phyloP scores from a whole-genome alignment of 345 rosid species.

The Hibiscus mutabilis region DNA sequence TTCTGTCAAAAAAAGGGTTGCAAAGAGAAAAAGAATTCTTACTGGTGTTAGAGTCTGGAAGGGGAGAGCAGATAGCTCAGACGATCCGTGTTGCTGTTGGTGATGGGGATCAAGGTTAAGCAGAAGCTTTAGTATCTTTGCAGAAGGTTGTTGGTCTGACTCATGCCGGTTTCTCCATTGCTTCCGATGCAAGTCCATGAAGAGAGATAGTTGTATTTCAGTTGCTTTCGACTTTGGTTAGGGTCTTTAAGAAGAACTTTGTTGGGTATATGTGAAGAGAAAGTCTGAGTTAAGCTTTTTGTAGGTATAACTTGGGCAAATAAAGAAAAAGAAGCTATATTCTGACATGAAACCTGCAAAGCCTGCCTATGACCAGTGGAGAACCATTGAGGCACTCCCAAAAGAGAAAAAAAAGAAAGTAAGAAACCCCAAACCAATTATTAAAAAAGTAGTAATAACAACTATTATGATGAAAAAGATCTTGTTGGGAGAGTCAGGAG shows the following conservation, averaged over 20 bases:
- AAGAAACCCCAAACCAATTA: no score
- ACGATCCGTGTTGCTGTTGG: constrained; percentile 26
- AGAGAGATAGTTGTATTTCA: constrained; percentile 19
- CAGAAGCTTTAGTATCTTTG: constrained; percentile 70
- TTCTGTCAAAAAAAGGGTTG: not conserved
- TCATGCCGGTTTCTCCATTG: constrained; percentile 79
- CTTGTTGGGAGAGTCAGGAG: not conserved
- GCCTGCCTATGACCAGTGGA: constrained; percentile 42
- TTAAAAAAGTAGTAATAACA: not conserved
- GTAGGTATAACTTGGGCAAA: constrained; percentile 21
- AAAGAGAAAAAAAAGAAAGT: not conserved
- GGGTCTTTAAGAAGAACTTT: not conserved
- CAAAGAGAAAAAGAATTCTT: constrained; percentile 19
- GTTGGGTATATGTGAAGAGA: constrained; percentile 24
- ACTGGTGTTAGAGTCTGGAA: constrained; percentile 53
- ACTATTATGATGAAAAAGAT: no score
- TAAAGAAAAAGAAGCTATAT: constrained; percentile 15
- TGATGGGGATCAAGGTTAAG: constrained; percentile 17
- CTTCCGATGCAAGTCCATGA: constrained; percentile 91
- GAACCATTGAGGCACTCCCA: constrained; percentile 32
- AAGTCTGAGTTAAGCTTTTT: constrained; percentile 12
- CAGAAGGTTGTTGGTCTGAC: constrained; percentile 61
- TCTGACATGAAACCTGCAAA: constrained; percentile 50
- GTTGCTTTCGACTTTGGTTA: constrained; percentile 11
- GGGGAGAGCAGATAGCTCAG: constrained; percentile 52